Evolutionary conservation across 352 stramenopile species (phyloP).

Genomic region (Pythium aphanidermatum): DNA sequence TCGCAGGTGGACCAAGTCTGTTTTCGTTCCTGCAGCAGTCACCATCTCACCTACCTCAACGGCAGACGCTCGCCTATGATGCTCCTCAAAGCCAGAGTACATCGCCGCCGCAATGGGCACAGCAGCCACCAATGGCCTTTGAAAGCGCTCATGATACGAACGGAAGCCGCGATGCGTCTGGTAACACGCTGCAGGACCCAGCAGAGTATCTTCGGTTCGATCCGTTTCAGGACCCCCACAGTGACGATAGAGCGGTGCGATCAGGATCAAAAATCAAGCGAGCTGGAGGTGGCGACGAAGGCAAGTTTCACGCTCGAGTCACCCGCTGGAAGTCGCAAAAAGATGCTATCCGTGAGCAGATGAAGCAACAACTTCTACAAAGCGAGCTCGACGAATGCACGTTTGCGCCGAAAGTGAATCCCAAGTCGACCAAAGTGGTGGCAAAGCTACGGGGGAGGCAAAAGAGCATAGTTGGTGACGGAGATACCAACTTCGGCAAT

Average conservation of each 20-base stretch:
- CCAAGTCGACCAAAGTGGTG: conserved; percentile 65
- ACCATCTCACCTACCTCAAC: not conserved
- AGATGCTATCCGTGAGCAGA: conserved; percentile 62
- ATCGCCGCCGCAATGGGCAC: too few species aligned
- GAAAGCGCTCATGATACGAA: too few species aligned
- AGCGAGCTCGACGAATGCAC: conserved; percentile 72
- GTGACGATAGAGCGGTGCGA: not conserved
- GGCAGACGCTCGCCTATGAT: not conserved
- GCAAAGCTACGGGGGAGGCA: conserved; percentile 51
- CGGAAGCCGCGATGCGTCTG: too few species aligned
- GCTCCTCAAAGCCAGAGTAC: too few species aligned
- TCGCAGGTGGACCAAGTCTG: conserved; percentile 3
- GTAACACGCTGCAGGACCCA: too few species aligned
- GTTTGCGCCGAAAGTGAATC: conserved; percentile 67
- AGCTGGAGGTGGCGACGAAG: conserved; percentile 19
- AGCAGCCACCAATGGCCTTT: too few species aligned
- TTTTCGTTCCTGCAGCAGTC: conserved; percentile 5
- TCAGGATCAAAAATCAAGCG: conserved; percentile 5
- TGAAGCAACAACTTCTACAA: conserved; percentile 76
- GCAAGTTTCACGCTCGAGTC: conserved; percentile 62
- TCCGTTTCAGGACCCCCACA: conserved; percentile 4
- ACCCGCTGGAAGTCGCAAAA: conserved; percentile 79
- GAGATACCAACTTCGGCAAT: conserved; percentile 12
- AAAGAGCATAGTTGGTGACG: conserved; percentile 11
- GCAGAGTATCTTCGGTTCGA: conserved; percentile 9